phyloP scores from a whole-genome alignment of 179 eudicot species.

The Beta macrorhiza region DNA sequence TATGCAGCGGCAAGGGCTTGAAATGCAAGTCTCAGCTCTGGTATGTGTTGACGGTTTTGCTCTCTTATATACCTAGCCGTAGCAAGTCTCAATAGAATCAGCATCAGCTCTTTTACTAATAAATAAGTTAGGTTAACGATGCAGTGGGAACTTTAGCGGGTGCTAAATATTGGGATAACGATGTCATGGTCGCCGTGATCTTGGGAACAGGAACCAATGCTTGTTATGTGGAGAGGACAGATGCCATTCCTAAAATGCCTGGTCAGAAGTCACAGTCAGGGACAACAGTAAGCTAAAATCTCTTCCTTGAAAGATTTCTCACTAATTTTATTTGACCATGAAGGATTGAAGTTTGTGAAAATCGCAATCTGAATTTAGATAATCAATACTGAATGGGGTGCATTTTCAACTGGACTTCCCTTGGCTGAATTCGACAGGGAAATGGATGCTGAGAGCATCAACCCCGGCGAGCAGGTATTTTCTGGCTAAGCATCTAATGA shows the following conservation, averaged over 20 bases:
- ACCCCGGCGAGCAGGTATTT: constrained; percentile 72
- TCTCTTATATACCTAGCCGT: not conserved
- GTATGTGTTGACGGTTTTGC: constrained; percentile 33
- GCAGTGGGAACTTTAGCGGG: constrained; percentile 80
- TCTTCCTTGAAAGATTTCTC: not conserved
- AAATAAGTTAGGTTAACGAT: constrained; percentile 65
- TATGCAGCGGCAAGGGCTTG: constrained; percentile 59
- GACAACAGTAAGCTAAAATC: constrained; percentile 26
- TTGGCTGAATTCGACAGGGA: constrained; percentile 63
- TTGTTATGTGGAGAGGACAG: constrained; percentile 62
- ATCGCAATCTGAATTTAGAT: constrained; percentile 37
- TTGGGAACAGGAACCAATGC: constrained; percentile 91
- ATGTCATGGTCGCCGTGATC: constrained; percentile 74
- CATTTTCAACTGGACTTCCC: constrained; percentile 71
- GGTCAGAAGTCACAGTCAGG: constrained; percentile 11
- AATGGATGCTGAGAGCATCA: constrained; percentile 73
- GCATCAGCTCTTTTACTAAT: constrained; percentile 1
- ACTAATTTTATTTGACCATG: not conserved
- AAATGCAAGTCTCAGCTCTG: constrained; percentile 78
- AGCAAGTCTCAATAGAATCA: not conserved
- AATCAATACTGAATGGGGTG: constrained; percentile 85
- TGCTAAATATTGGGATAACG: constrained; percentile 73
- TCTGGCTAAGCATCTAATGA: not conserved
- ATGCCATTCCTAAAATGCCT: constrained; percentile 50
- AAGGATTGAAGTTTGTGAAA: not conserved